A percentile compares a stretch with the other conserved stretches of the same genome.
phyloP scores from a whole-genome alignment of 306 rosid genomes.

The Carpinus fangiana region DNA sequence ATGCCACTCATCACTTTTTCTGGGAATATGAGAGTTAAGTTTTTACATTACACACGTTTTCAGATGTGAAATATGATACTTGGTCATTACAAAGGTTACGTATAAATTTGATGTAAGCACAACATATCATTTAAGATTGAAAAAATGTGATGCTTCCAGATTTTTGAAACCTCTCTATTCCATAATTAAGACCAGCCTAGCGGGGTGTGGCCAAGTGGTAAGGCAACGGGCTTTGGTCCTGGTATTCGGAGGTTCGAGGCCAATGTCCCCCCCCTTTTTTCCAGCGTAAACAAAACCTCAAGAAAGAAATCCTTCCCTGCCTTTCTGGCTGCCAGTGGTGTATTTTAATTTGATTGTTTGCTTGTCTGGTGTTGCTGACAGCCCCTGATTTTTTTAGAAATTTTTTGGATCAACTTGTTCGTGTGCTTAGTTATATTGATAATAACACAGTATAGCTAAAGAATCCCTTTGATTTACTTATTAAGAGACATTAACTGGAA shows the following conservation, averaged over 20 bases:
- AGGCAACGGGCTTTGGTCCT: no score
- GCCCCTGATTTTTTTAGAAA: neutral
- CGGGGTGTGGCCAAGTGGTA: neutral
- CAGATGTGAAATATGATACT: neutral
- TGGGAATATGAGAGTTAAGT: neutral
- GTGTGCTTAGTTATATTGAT: neutral
- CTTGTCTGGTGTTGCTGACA: neutral
- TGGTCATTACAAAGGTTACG: neutral
- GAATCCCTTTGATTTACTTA: slow-evolving; percentile 2
- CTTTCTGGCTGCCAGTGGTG: neutral
- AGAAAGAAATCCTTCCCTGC: neutral
- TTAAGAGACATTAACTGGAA: slow-evolving; percentile 11
- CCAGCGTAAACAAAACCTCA: neutral
- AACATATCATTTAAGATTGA: neutral
- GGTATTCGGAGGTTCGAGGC: no score
- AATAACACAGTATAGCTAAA: neutral
- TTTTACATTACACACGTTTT: neutral
- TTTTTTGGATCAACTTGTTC: neutral
- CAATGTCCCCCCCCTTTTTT: neutral
- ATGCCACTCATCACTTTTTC: neutral
- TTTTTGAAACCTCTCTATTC: neutral
- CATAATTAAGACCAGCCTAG: neutral
- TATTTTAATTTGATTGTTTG: neutral
- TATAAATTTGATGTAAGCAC: neutral
- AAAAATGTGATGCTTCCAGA: neutral